Conservation (phyloP, 805 yeast species). For the Metschnikowia kofuensis region DNA sequence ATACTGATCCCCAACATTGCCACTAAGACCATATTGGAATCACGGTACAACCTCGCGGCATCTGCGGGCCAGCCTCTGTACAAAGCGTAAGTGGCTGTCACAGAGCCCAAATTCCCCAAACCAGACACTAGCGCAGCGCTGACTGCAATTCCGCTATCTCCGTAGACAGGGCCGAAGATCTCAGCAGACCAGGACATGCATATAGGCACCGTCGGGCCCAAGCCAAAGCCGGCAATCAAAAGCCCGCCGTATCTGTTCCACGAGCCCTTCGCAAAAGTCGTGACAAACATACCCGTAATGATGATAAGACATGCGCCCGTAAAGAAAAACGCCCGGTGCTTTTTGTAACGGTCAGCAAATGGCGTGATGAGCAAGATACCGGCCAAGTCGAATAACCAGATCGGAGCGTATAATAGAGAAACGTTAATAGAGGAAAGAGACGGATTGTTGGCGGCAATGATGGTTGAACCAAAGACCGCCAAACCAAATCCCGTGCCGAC, state of each 20-base stretch:
- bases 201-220: constrained; percentile 90
- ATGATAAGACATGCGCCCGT: constrained; percentile 61
- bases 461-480: constrained; percentile 80
- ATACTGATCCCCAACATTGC: constrained; percentile 74
- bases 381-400: constrained; percentile 81
- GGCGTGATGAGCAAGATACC: constrained; percentile 77
- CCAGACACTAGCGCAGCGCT: constrained; percentile 83
- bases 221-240: constrained; percentile 78
- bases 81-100: constrained; percentile 79
- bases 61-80: constrained; percentile 89
- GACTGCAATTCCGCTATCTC: constrained; percentile 83
- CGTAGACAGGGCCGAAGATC: constrained; percentile 65
- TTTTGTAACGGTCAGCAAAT: constrained; percentile 66
- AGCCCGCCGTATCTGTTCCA: constrained; percentile 84
- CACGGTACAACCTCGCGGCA: constrained; percentile 51
- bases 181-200: constrained; percentile 82
- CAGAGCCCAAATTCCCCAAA: constrained; percentile 83
- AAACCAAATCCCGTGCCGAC: constrained; percentile 90
- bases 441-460: constrained; percentile 65
- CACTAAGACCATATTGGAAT: constrained; percentile 83
- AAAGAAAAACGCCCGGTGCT: constrained; percentile 60
- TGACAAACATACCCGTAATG: constrained; percentile 70
- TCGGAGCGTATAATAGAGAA: constrained; percentile 80
- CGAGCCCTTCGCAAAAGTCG: constrained; percentile 67
- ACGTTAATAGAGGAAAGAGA: constrained; percentile 60